Conservation (phyloP, 1,284 basidiomycete genomes). For the Trametes hirsuta region DNA sequence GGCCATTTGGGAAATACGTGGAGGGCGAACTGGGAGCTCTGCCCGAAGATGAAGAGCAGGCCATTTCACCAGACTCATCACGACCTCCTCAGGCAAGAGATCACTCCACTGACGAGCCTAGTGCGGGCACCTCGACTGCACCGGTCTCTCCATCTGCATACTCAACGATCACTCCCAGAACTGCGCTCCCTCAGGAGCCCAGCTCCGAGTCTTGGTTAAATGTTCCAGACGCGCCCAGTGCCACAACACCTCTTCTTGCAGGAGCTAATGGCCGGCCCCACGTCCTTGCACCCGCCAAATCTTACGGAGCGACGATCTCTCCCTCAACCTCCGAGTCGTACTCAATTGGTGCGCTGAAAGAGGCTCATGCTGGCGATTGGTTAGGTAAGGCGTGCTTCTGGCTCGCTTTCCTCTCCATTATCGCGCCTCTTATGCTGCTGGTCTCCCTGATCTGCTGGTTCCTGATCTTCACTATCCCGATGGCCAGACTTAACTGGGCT, state of each 20-base stretch:
- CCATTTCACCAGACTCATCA: conserved; percentile 24
- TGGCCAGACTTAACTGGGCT: conserved; percentile 97
- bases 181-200: conserved; percentile 28
- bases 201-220: conserved; percentile 39
- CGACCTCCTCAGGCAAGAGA: conserved; percentile 6
- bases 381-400: conserved; percentile 83
- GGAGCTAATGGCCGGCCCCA: conserved; percentile 16
- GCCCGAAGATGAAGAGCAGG: conserved; percentile 48
- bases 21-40: conserved; percentile 74
- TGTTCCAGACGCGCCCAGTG: conserved; percentile 23
- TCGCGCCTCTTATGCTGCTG: conserved; percentile 87
- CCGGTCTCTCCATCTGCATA: conserved; percentile 20
- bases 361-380: conserved; percentile 46
- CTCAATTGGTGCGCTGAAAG: conserved; percentile 40
- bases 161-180: conserved; percentile 37
- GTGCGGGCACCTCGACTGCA: conserved; percentile 1
- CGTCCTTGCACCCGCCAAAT: conserved; percentile 51
- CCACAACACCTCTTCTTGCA: conserved; percentile 42
- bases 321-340: conserved; percentile 36
- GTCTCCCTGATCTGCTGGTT: conserved; percentile 93
- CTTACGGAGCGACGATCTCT: conserved; percentile 62
- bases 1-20: conserved; percentile 99
- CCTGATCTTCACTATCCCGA: conserved; percentile 92
- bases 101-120: conserved; percentile 11
- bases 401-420: conserved; percentile 71